Base-by-base conservation (phyloP, 768 basidiomycete genomes). In the Tricholomella constricta region DNA sequence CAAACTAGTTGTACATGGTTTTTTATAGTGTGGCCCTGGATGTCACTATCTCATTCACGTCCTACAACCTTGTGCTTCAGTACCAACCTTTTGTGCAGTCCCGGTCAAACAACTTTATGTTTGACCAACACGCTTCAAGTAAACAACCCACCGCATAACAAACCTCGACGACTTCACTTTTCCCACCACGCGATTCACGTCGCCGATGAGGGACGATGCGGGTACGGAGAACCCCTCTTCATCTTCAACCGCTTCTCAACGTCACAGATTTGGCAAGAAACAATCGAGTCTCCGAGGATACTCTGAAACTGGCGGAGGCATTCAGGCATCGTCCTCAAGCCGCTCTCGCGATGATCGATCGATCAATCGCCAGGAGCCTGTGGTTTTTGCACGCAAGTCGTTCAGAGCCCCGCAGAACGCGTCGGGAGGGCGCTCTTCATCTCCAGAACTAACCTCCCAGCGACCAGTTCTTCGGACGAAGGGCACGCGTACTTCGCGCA, bases 321-420 rank as follows among this genome's bases (percentile, higher is more conserved):
- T 20, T n/a, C 20, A 42, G 37, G 46, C 34, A 34, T 22, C 15
- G 36, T 25, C 9, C 19, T 6, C 25, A 3, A 45, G 7, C 42
- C 45, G 26, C 49, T 48, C 10, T 8, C 48, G 6, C 11, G 15
- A 46, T 45, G 55, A 51, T 53, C 56, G 44, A 53, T 45, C 42
- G 41, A 51, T 52, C 45, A 45, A 51, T 43, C 34, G 26, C 48
- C 41, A 44, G 17, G 51, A 48, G 55, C 25, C 47, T 19, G 14
- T 23, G 12, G 29, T 37, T 14, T 34, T 45, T 37, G 58, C 53
- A 29, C 58, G 45, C 12, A 59, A 57, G 44, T 53, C 61, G 29
- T 47, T 55, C 40, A 43, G 23, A 20, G 32, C 17, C 32, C 36
- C 32, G 22, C 37, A 37, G 23, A 20, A 26, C 32, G 36, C 36